phyloP scores from a whole-genome alignment of 2,329 filamentous ascomycete genomes.

The Malbranchea cinnamomea region DNA sequence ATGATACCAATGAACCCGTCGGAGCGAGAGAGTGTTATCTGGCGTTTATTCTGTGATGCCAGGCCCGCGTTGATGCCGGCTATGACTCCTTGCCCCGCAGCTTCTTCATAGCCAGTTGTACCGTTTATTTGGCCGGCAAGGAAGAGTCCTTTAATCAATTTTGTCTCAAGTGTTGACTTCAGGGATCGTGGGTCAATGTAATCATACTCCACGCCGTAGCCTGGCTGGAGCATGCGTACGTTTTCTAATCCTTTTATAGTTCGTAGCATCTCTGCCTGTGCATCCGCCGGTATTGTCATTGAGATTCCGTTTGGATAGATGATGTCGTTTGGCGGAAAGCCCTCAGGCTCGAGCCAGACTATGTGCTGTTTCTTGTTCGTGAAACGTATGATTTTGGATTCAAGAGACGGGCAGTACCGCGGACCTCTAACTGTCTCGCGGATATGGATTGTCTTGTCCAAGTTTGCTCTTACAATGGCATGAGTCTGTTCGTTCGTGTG shows the following conservation, averaged over 20 bases:
- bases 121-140: slow-evolving; percentile 96
- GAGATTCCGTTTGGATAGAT: slow-evolving; percentile 95
- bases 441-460: slow-evolving; percentile 95
- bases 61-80: slow-evolving; percentile 90
- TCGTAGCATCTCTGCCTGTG: slow-evolving; percentile 69
- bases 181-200: slow-evolving; percentile 90
- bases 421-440: slow-evolving; percentile 89
- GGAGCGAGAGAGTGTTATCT: slow-evolving; percentile 57
- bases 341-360: slow-evolving; percentile 94
- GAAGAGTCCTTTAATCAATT: slow-evolving; percentile 74
- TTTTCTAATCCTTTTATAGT: slow-evolving; percentile 81
- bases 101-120: slow-evolving; percentile 96
- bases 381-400: slow-evolving; percentile 87
- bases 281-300: slow-evolving; percentile 86
- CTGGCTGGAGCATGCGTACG: slow-evolving; percentile 81
- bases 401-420: slow-evolving; percentile 86
- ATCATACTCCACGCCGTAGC: slow-evolving; percentile 96
- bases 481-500: slow-evolving; percentile 75
- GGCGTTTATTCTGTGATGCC: slow-evolving; percentile 49
- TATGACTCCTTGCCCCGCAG: slow-evolving; percentile 80
- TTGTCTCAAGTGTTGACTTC: slow-evolving; percentile 82
- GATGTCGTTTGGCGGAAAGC: slow-evolving; percentile 65
- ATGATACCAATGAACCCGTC: slow-evolving; percentile 97
- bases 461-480: slow-evolving; percentile 67
- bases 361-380: slow-evolving; percentile 66